Evolutionary conservation across 176 grass and related monocot species (phyloP), one percentile per base, ranked within the genome.

Genomic region (Aegilops sharonensis): DNA sequence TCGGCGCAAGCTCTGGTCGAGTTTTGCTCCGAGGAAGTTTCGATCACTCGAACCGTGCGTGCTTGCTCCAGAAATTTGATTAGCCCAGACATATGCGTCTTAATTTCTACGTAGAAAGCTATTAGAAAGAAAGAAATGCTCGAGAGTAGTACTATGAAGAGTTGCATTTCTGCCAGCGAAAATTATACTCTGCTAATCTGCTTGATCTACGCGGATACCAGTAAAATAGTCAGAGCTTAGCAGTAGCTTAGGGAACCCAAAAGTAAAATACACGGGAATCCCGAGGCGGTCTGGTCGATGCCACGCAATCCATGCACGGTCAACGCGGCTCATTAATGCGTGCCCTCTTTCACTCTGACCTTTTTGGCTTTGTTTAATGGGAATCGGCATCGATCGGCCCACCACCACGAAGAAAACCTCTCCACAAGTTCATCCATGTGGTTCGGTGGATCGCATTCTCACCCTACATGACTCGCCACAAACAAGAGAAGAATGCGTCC

Each of bases 261-360:
- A 74, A 56, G 10, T 78, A 72, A 79, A 84, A 66, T 1, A 23
- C 3, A 57, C 64, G 82, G 25, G 68, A 59, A 68, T 85, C 83
- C 78, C 78, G 27, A 89, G 60, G 59, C 32, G 11, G 87, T 17
- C 31, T 17, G 56, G 56, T 87, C 29, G 68, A 60, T 6, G 56
- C 39, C 52, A 52, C 45, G 25, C 29, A 3, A 10, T 2, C 15
- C 9, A 39, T 36, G 40, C 37, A 66, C 5, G 30, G 66, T 84
- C 87, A 89, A 89, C 75, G 56, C 37, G 10, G 64, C 74, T 30
- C 39, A 63, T 70, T 9, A 78, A 78, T 72, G 64, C 80, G 11
- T 17, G 23, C 35, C 8, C 3, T 14, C 14, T 14, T 39, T 12
- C 60, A 5, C 30, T 36, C 52, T 73, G 35, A 45, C 24, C 52